Evolutionary conservation across 768 basidiomycete genomes (phyloP).

Genomic region (Solioccasus polychromus): DNA sequence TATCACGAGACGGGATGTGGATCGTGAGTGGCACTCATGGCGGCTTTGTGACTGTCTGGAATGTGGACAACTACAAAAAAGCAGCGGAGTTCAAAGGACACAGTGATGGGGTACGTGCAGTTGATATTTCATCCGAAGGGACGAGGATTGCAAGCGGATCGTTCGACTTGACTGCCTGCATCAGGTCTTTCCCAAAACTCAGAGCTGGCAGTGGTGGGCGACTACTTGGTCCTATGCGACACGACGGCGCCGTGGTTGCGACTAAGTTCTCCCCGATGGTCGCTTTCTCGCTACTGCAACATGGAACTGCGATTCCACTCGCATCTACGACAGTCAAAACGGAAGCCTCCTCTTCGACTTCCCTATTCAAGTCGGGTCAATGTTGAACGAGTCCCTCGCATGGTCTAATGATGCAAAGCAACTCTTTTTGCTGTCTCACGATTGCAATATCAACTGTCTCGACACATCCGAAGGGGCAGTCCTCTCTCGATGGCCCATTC

Average conservation of each 20-base stretch:
- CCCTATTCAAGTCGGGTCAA: not conserved
- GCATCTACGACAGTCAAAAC: not conserved
- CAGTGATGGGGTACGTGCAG: too few relatives aligned
- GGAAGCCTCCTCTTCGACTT: not conserved
- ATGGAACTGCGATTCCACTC: not conserved
- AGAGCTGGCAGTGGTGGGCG: too few relatives aligned
- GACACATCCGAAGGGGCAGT: not conserved
- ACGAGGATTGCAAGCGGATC: too few relatives aligned
- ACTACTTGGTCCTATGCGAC: not conserved
- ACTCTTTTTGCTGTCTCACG: not conserved
- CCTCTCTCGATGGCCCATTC: not conserved
- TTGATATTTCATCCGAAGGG: too few relatives aligned
- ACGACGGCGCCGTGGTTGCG: not conserved
- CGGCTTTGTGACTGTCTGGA: too few relatives aligned
- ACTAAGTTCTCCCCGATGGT: not conserved
- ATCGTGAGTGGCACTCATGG: too few relatives aligned
- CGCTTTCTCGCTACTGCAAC: not conserved
- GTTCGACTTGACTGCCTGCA: not conserved
- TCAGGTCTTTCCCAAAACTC: not conserved
- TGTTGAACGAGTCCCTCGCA: not conserved
- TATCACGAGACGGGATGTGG: conserved; percentile 4
- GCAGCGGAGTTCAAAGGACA: too few relatives aligned
- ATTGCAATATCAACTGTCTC: not conserved
- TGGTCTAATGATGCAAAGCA: not conserved
- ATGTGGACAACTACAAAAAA: too few relatives aligned